These are phyloP conservation scores for Raphanus hybrid DNA, from an alignment of 441 rosid genomes.

Conservation along the genomic window DNA sequence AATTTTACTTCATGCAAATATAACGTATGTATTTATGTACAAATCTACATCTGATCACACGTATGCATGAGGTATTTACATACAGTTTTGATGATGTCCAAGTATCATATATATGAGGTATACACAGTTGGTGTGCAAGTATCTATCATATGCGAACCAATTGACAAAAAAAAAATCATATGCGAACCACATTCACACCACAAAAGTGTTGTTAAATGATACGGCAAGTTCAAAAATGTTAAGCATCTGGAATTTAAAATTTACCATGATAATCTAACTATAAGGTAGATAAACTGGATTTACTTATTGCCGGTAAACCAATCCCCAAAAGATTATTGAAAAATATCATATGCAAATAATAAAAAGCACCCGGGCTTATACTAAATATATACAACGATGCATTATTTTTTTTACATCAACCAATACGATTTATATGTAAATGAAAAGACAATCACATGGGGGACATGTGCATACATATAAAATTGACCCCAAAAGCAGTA, in stretches of 20 bases:
- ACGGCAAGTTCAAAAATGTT: too few species aligned
- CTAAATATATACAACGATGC: not conserved
- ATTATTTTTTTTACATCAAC: too few species aligned
- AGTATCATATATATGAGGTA: not conserved
- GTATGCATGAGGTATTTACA: not conserved
- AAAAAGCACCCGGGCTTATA: not conserved
- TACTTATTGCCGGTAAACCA: too few species aligned
- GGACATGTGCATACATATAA: slow-evolving; percentile 1
- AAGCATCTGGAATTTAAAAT: too few species aligned
- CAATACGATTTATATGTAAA: not conserved
- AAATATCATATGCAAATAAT: not conserved
- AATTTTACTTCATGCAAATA: slow-evolving; percentile 19
- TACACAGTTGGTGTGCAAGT: not conserved
- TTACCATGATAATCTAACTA: too few species aligned
- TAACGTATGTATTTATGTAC: not conserved
- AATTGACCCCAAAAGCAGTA: slow-evolving; percentile 5
- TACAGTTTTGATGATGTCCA: not conserved
- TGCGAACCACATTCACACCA: not conserved
- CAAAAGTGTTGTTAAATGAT: too few species aligned
- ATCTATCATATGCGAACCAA: not conserved
- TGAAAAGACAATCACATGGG: slow-evolving; percentile 16
- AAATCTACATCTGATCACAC: not conserved
- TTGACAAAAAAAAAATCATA: not conserved
- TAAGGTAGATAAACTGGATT: too few species aligned
- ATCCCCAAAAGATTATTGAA: too few species aligned